These are phyloP conservation scores for Gossypium raimondii DNA, from an alignment of 345 rosid species.

Conservation along the genomic window DNA sequence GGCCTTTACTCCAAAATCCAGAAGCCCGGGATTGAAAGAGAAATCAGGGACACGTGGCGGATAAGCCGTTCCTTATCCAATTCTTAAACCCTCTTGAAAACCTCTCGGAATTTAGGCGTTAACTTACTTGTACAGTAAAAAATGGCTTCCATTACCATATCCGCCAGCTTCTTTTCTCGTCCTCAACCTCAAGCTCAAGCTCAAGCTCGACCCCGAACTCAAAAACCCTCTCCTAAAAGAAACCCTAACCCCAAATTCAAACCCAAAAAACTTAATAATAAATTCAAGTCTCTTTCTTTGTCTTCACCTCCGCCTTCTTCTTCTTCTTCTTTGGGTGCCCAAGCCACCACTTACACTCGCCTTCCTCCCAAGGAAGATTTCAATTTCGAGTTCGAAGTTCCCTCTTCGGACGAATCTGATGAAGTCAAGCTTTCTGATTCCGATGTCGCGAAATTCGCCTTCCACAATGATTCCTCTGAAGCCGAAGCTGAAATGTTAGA, in stretches of 20 bases:
- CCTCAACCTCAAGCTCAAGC: constrained; percentile 42
- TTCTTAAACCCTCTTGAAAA: constrained; percentile 11
- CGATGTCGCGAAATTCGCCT: constrained; percentile 28
- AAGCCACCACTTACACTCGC: constrained; percentile 80
- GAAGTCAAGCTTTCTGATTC: constrained; percentile 65
- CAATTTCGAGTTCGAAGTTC: constrained; percentile 12
- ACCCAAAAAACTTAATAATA: constrained; percentile 34
- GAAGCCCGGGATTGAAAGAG: neutral
- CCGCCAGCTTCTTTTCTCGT: constrained; percentile 36
- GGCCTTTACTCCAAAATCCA: neutral
- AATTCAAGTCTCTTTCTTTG: constrained; percentile 34
- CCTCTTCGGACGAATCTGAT: constrained; percentile 10
- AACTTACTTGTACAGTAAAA: constrained; percentile 3
- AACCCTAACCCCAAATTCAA: constrained; percentile 27
- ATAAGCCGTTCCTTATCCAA: constrained; percentile 4
- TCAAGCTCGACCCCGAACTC: constrained; percentile 41
- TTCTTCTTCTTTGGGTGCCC: constrained; percentile 34
- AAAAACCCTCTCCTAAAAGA: constrained; percentile 28
- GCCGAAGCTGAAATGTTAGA: constrained; percentile 27
- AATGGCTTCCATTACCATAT: constrained; percentile 41
- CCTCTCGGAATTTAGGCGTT: neutral
- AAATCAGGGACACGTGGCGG: constrained; percentile 13
- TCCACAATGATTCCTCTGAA: constrained; percentile 16
- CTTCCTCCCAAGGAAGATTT: constrained; percentile 79
- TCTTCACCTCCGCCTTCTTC: constrained; percentile 29